Evolutionary conservation across 148 eudicot species (phyloP).

Genomic region (Rheum nobile): DNA sequence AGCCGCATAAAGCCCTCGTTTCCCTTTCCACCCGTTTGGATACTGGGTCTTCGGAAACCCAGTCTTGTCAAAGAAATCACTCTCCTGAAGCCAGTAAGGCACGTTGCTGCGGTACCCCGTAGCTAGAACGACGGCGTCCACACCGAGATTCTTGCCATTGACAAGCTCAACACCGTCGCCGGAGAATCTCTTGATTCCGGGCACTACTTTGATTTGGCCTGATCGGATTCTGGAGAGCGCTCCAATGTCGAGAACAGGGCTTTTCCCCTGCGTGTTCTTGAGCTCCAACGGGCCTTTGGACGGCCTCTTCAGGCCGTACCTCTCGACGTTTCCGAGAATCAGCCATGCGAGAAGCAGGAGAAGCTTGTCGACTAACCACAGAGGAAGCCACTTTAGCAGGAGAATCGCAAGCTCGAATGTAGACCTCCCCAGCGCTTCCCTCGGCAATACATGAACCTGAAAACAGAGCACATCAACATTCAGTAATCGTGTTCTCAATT

Average conservation of each 20-base stretch:
- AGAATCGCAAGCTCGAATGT: conserved; percentile 56
- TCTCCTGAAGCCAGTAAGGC: conserved; percentile 87
- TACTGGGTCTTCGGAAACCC: conserved; percentile 73
- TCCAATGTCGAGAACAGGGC: conserved; percentile 81
- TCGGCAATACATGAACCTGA: conserved; percentile 81
- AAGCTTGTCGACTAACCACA: conserved; percentile 72
- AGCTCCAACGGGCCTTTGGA: conserved; percentile 59
- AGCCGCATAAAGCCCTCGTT: conserved; percentile 71
- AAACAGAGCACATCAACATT: neutral
- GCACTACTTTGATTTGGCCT: conserved; percentile 48
- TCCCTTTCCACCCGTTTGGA: conserved; percentile 82
- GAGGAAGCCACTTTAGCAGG: conserved; percentile 73
- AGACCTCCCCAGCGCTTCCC: conserved; percentile 65
- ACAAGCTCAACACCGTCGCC: conserved; percentile 35
- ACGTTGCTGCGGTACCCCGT: conserved; percentile 91
- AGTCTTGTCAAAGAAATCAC: conserved; percentile 57
- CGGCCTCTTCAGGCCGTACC: conserved; percentile 60
- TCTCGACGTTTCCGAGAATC: conserved; percentile 43
- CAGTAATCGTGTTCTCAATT: too few relatives aligned
- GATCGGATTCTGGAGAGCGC: conserved; percentile 59
- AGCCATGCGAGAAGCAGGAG: conserved; percentile 57
- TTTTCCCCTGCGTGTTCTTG: conserved; percentile 64
- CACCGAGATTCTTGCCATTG: conserved; percentile 35
- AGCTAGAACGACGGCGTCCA: conserved; percentile 66
- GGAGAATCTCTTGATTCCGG: conserved; percentile 53